phyloP scores from a whole-genome alignment of 495 filamentous ascomycete genomes.

The Chaetomium fimeti region DNA sequence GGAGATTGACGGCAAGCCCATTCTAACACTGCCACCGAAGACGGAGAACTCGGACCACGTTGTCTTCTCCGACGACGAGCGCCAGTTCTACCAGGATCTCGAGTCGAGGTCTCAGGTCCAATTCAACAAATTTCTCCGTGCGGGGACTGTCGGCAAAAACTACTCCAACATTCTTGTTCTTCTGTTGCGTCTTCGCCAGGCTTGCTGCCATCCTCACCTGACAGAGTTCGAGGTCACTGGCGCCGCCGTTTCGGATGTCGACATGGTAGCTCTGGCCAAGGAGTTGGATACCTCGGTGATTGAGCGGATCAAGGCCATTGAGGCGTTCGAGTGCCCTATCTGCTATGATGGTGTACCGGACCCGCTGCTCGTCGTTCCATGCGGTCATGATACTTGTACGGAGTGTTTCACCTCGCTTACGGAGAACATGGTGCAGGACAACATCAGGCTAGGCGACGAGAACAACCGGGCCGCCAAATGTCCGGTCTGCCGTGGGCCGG shows the following conservation, averaged over 20 bases:
- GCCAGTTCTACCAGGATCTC: conserved; percentile 67
- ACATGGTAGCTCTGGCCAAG: conserved; percentile 65
- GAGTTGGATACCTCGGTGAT: conserved; percentile 62
- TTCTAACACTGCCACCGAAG: conserved; percentile 71
- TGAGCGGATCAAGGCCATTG: conserved; percentile 59
- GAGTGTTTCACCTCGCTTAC: conserved; percentile 76
- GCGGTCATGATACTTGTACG: conserved; percentile 77
- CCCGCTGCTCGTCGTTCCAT: conserved; percentile 78
- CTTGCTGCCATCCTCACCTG: conserved; percentile 90
- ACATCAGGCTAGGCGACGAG: conserved; percentile 59
- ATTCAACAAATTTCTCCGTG: conserved; percentile 76
- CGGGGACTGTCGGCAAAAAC: conserved; percentile 69
- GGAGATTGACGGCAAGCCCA: conserved; percentile 79
- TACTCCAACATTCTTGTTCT: conserved; percentile 85
- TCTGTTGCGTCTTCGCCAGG: conserved; percentile 85
- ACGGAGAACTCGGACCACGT: conserved; percentile 63
- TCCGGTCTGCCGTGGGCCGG: conserved; percentile 67
- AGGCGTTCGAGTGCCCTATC: conserved; percentile 68
- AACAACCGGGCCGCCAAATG: conserved; percentile 61
- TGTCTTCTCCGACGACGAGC: conserved; percentile 72
- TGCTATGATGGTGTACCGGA: conserved; percentile 76
- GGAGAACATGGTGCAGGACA: conserved; percentile 51
- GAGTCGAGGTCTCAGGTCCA: conserved; percentile 63
- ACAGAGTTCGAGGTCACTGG: conserved; percentile 66
- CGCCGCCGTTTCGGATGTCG: conserved; percentile 47